phyloP scores from a whole-genome alignment of 495 filamentous ascomycete genomes.

The Aspergillus bridgeri region DNA sequence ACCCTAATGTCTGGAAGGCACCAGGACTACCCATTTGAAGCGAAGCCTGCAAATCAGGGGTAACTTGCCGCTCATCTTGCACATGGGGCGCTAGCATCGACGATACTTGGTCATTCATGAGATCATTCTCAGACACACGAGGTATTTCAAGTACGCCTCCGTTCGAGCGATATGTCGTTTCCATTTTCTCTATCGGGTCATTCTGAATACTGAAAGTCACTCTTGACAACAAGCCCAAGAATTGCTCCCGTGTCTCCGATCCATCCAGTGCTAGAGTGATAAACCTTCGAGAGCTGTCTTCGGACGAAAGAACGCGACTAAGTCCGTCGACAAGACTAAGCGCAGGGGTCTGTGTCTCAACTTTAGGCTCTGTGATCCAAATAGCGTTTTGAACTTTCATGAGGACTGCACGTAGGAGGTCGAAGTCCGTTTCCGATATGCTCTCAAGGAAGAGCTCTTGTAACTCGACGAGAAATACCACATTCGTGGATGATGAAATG shows the following conservation, averaged over 20 bases:
- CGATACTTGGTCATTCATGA: not conserved
- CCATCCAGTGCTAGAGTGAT: constrained; percentile 1
- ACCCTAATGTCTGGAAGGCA: not conserved
- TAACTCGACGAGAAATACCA: not conserved
- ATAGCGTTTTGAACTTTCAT: not conserved
- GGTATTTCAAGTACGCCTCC: not conserved
- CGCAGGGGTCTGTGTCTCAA: not conserved
- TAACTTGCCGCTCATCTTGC: not conserved
- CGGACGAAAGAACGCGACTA: not conserved
- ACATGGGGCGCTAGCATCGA: not conserved
- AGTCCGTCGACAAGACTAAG: too few species aligned
- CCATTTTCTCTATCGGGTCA: not conserved
- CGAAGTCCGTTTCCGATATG: not conserved
- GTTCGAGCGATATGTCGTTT: not conserved
- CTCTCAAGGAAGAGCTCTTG: not conserved
- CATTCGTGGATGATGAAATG: not conserved
- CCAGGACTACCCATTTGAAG: not conserved
- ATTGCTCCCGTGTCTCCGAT: not conserved
- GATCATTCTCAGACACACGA: not conserved
- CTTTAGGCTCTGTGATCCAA: not conserved
- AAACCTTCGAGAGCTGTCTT: not conserved
- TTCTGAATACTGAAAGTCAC: too few species aligned
- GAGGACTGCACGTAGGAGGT: not conserved
- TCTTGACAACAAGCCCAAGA: not conserved
- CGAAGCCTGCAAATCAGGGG: not conserved